phyloP scores from a whole-genome alignment of 2,329 filamentous ascomycete species.

The Sporothrix euskadiensis region DNA sequence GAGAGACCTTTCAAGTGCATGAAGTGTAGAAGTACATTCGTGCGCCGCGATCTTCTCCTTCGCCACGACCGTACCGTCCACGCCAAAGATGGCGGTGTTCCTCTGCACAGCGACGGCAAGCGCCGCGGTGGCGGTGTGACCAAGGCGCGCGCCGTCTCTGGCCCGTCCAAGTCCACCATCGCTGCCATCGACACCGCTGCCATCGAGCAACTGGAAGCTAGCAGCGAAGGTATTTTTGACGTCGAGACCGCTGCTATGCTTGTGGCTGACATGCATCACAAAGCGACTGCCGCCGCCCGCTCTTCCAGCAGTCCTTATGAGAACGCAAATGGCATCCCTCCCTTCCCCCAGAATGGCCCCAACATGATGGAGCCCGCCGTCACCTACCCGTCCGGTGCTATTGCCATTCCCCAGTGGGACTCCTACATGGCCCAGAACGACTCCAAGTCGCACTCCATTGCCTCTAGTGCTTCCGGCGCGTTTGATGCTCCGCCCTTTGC shows the following conservation, averaged over 20 bases:
- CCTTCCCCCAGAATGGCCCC: constrained; percentile 70
- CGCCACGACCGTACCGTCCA: constrained; percentile 98
- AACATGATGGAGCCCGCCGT: constrained; percentile 76
- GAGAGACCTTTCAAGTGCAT: constrained; percentile 98
- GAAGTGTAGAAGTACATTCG: constrained; percentile 98
- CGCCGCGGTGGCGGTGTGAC: constrained; percentile 65
- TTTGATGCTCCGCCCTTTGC: constrained; percentile 69
- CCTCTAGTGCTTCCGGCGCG: constrained; percentile 63
- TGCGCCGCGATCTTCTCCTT: constrained; percentile 91
- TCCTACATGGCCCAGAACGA: constrained; percentile 76
- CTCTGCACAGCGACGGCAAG: constrained; percentile 92
- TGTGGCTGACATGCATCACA: constrained; percentile 97
- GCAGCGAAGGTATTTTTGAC: constrained; percentile 87
- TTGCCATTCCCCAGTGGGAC: constrained; percentile 88
- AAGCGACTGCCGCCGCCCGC: constrained; percentile 73
- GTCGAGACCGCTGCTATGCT: constrained; percentile 98
- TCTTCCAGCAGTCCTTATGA: constrained; percentile 55
- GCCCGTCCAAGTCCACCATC: constrained; percentile 74
- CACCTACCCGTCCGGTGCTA: constrained; percentile 74
- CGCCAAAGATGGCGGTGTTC: constrained; percentile 93
- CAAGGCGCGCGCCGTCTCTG: constrained; percentile 64
- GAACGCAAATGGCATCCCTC: constrained; percentile 57
- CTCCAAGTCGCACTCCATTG: constrained; percentile 72
- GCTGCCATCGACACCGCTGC: constrained; percentile 76
- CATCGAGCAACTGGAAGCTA: constrained; percentile 89